Base-by-base conservation (phyloP, 2,329 filamentous ascomycete genomes). In the Ophidiomyces ophidiicola region DNA sequence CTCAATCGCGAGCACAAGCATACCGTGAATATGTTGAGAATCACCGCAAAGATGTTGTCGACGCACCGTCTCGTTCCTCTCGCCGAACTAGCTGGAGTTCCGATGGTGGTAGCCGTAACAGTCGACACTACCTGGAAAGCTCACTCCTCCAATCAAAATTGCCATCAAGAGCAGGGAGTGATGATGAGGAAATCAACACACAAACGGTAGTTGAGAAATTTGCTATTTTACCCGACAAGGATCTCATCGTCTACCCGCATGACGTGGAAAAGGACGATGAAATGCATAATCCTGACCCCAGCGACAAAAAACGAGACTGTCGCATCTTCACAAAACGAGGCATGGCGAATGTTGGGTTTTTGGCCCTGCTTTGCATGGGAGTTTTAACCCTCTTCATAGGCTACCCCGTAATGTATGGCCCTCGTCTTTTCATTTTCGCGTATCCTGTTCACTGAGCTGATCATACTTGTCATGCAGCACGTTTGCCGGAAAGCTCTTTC, bases 201-300 rank as follows among this genome's bases (percentile, higher is more conserved):
- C 78, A 82, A 60, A 82, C 78, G 1, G 78, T 82, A 2, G 75
- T 76, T 11, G 76, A 81, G 52, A 82, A 82, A 57, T 82, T 78
- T 57, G 81, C 80, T 52, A 82, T 83, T 38, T 66, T 74, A 54
- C 78, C 79, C 1, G 78, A 75, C 2, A 72, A 76, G 10, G 76
- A 76, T 4, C 59, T 82, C 37, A 55, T 83, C 28, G 60, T 82
- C 14, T 82, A 78, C 49, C 79, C 78, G 0, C 76, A 82, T 54
- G 78, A 82, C 52, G 73, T 81, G 15, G 79, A 83, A 55, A 80
- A 80, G 50, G 79, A 83, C 53, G 79, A 83, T 52, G 78, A 73
- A 46, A 52, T 83, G 45, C 79, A 83, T 53, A 81, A 82, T 49
- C 79, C 79, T 0, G 76, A 79, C 50, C 73, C 76, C 1, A 69